Evolutionary conservation across 371 early-diverging fungal species (phyloP).

Genomic region (Rhizopus delemar): DNA sequence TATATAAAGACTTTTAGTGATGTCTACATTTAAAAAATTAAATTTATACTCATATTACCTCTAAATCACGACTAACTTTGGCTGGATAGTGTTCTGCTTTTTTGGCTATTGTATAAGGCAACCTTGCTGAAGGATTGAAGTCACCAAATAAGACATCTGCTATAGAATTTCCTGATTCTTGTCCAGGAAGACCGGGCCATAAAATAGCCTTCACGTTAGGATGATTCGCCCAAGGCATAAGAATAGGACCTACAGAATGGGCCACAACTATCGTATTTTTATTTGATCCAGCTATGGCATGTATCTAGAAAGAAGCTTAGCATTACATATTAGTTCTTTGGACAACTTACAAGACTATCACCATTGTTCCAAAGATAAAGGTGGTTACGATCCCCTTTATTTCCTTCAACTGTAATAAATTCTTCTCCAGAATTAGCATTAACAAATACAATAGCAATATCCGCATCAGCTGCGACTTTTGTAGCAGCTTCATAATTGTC

Average conservation of each 20-base stretch:
- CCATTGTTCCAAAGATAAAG: constrained; percentile 61
- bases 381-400: constrained; percentile 60
- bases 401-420: constrained; percentile 43
- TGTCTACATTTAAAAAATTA: neutral
- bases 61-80: constrained; percentile 7
- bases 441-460: constrained; percentile 61
- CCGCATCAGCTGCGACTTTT: constrained; percentile 42
- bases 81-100: constrained; percentile 15
- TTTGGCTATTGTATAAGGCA: constrained; percentile 62
- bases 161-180: constrained; percentile 67
- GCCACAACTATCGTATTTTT: constrained; percentile 62
- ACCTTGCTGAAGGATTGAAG: constrained; percentile 60
- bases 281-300: constrained; percentile 55
- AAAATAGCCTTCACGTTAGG: constrained; percentile 60
- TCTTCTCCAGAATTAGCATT: constrained; percentile 65
- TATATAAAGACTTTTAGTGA: neutral
- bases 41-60: constrained; percentile 1
- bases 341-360: constrained; percentile 47
- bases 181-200: constrained; percentile 53
- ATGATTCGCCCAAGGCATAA: constrained; percentile 59
- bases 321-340: no score
- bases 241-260: constrained; percentile 58
- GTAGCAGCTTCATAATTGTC: constrained; percentile 35
- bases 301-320: constrained; percentile 31
- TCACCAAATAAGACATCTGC: constrained; percentile 66